A percentile compares a stretch with the other conserved stretches of the same genome.
Evolutionary conservation across 2,329 filamentous ascomycete species (phyloP).

Genomic region (Massarina eburnea): DNA sequence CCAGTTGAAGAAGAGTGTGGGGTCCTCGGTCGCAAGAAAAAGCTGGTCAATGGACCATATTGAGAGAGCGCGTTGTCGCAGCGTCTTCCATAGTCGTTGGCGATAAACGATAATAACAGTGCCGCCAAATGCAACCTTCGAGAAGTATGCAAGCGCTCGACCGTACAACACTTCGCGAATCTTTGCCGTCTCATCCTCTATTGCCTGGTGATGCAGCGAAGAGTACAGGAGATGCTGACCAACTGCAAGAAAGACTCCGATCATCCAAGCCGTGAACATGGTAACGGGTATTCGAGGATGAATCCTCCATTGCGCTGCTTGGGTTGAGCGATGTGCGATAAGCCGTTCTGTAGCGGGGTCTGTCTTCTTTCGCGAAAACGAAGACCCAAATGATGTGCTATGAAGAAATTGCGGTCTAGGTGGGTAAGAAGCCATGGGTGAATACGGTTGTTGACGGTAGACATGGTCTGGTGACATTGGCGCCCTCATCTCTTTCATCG

Average conservation of each 20-base stretch:
- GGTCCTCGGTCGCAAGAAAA: slow-evolving; percentile 39
- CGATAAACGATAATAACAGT: slow-evolving; percentile 35
- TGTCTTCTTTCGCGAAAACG: slow-evolving; percentile 24
- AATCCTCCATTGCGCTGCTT: slow-evolving; percentile 32
- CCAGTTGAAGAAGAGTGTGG: slow-evolving; percentile 36
- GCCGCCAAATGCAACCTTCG: slow-evolving; percentile 38
- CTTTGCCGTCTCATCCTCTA: slow-evolving; percentile 30
- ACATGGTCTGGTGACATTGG: slow-evolving; percentile 25
- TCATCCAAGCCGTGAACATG: slow-evolving; percentile 28
- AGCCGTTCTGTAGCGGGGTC: slow-evolving; percentile 34
- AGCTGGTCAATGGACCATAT: slow-evolving; percentile 40
- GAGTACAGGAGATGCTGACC: slow-evolving; percentile 38
- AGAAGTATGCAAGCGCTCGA: slow-evolving; percentile 37
- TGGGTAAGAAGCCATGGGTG: slow-evolving; percentile 17
- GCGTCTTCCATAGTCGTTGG: slow-evolving; percentile 41
- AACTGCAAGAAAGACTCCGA: slow-evolving; percentile 33
- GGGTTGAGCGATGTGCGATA: slow-evolving; percentile 34
- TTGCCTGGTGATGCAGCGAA: slow-evolving; percentile 27
- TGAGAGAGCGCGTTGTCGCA: slow-evolving; percentile 33
- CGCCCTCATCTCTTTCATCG: slow-evolving; percentile 24
- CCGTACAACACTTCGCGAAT: slow-evolving; percentile 37
- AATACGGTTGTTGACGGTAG: slow-evolving; percentile 23
- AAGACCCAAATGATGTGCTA: slow-evolving; percentile 22
- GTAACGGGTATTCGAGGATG: slow-evolving; percentile 41
- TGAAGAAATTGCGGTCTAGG: slow-evolving; percentile 22